phyloP scores from a whole-genome alignment of 2,329 filamentous ascomycete genomes.

The Trichoderma sp. region DNA sequence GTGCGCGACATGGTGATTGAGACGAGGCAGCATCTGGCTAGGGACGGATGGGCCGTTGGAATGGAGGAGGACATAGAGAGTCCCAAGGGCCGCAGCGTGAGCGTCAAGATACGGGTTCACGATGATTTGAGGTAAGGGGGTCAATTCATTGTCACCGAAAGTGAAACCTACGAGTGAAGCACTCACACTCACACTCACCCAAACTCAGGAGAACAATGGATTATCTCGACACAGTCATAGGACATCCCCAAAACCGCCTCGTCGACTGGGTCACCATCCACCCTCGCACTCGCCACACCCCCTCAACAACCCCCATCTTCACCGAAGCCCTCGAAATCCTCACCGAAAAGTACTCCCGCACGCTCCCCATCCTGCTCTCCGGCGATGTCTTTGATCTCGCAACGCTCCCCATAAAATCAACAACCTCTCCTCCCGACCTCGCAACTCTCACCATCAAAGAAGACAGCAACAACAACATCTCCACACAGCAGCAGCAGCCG shows the following conservation, averaged over 20 bases:
- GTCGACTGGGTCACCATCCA: slow-evolving; percentile 71
- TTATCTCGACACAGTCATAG: slow-evolving; percentile 61
- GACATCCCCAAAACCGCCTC: slow-evolving; percentile 47
- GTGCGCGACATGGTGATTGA: slow-evolving; percentile 64
- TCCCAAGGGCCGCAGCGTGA: slow-evolving; percentile 55
- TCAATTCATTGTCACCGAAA: not conserved
- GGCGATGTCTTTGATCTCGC: slow-evolving; percentile 63
- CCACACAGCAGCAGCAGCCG: not conserved
- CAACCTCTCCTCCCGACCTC: slow-evolving; percentile 30
- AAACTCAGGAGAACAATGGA: slow-evolving; percentile 49
- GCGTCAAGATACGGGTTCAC: slow-evolving; percentile 69
- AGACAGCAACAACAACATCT: not conserved
- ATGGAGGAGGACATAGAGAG: slow-evolving; percentile 42
- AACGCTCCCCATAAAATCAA: slow-evolving; percentile 43
- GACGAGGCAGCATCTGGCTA: slow-evolving; percentile 49
- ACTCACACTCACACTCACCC: not conserved
- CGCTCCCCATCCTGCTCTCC: slow-evolving; percentile 65
- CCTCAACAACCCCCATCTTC: slow-evolving; percentile 59
- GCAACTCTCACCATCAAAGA: slow-evolving; percentile 32
- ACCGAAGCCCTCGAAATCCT: slow-evolving; percentile 58
- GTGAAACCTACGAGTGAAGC: not conserved
- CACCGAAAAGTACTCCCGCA: slow-evolving; percentile 48
- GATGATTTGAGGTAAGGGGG: slow-evolving; percentile 52
- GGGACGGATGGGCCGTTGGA: slow-evolving; percentile 53
- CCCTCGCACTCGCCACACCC: slow-evolving; percentile 60